Evolutionary conservation across 345 rosid genomes (phyloP), one percentile per base, ranked within the genome.

Genomic region (Raphanus sativus): DNA sequence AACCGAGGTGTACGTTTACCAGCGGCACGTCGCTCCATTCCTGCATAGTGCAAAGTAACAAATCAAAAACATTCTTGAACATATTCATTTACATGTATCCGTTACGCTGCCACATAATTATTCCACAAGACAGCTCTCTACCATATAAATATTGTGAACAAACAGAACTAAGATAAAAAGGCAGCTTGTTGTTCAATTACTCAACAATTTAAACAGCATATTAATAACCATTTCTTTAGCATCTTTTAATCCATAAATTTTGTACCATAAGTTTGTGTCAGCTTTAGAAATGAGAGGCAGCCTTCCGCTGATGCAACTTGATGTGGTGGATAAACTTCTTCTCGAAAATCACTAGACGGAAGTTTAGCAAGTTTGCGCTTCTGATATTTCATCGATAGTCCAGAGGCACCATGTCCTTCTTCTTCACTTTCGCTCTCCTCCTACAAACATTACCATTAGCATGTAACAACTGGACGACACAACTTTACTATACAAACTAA

Each of bases 1-100:
- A 91, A n/a, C 16, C 98, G 95, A 68, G 97, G 98, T 40, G 98
- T 96, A 85, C 99, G 91, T 86, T 85, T 96, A 80, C 91, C 83
- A 74, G 88, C 87, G 62, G 88, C 95, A 86, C 86, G 88, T 73
- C 88, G 92, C 73, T 84, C 89, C 16, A 34, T 78, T 74, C 81
- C 99, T 96, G 75, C 70, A 73, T 79, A 40, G 71, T 64, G 64
- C 21, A 34, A 73, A 73, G 77, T 30, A 42, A 26, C 72, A 58
- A 56, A 70, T 65, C 67, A 28, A n/a, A 72, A 36, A 60, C 73
- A 63, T 60, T 67, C 40, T 54, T 69, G 55, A 65, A 65, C 62
- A 56, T n/a, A 56, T 65, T 69, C 42, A 56, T 45, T 48, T 40
- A 70, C 52, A 25, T 16, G 25, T 26, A 61, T 6, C 67, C 3